phyloP scores from a whole-genome alignment of 495 filamentous ascomycete species.

The Penicillium macrosclerotiorum region DNA sequence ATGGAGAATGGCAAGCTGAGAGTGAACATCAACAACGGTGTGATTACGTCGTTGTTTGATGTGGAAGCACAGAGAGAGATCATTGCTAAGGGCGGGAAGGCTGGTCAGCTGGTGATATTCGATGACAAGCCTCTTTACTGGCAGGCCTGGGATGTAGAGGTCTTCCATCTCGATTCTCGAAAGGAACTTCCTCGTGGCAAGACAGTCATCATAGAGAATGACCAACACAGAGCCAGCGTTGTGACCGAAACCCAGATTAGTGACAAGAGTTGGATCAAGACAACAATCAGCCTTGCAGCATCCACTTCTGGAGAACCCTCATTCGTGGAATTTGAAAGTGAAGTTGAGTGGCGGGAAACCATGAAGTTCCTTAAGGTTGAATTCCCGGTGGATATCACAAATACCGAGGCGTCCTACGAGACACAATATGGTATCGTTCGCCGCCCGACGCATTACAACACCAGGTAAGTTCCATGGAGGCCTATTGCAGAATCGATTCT shows the following conservation, averaged over 20 bases:
- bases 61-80: conserved; percentile 67
- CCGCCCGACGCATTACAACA: conserved; percentile 94
- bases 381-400: conserved; percentile 89
- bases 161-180: conserved; percentile 88
- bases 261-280: conserved; percentile 81
- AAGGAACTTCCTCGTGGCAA: conserved; percentile 64
- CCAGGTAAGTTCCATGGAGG: conserved; percentile 46
- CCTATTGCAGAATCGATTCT: not conserved
- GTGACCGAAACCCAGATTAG: conserved; percentile 82
- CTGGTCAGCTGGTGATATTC: conserved; percentile 90
- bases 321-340: conserved; percentile 73
- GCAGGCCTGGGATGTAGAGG: conserved; percentile 99
- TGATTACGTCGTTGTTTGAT: conserved; percentile 82
- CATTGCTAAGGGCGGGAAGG: conserved; percentile 74
- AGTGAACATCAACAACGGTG: conserved; percentile 68
- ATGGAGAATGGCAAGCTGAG: conserved; percentile 73
- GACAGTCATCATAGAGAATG: conserved; percentile 69
- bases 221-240: conserved; percentile 73
- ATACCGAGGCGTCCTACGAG: conserved; percentile 94
- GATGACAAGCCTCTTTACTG: conserved; percentile 98
- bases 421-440: conserved; percentile 87
- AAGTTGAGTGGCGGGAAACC: conserved; percentile 89
- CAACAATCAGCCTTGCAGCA: conserved; percentile 75
- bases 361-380: conserved; percentile 99
- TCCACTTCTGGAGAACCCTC: conserved; percentile 61